Evolutionary conservation across 345 rosid genomes (phyloP), one percentile per base, ranked within the genome.

Genomic region (Viola odorata): DNA sequence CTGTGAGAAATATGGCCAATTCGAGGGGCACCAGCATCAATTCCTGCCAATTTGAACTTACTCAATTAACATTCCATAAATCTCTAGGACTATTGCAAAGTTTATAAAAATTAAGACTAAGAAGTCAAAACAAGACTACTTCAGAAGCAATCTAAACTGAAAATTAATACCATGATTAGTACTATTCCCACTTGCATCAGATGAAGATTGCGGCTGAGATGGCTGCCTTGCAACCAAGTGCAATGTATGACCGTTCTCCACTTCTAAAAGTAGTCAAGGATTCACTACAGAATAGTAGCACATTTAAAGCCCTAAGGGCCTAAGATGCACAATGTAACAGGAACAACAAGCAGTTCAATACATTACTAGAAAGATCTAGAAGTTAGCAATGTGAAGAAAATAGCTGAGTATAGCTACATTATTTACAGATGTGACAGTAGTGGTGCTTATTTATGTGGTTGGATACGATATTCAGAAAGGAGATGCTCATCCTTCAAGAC

Each of bases 401-500:
- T 23, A 23, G 32, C 32, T 23, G 32, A 23, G 32, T 23, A 23
- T 23, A 23, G 32, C 32, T 23, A 23, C 2, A 23, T 23, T 23
- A 23, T 23, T 23, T 23, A 23, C 2, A 23, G 32, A 23, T 23
- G 32, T 23, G 32, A 23, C 32, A 23, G 32, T 23, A 23, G 32
- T 23, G 32, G 32, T 23, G 32, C 32, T 23, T 23, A 13, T 36
- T 14, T 15, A 52, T 41, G 61, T 14, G 9, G 63, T 32, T 69
- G 91, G 97, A 90, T 94, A 94, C 96, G 91, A 67, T 90, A 90
- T 65, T 86, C 95, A 38, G 97, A 88, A 69, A 94, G 97, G 57
- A 70, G 82, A 62, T 86, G 87, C 44, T 90, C 91, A 80, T 90
- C 96, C 77, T 88, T 94, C 70, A 90, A 79, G 57, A 94, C 97